A percentile compares a stretch with the other conserved stretches of the same genome.
phyloP scores from a whole-genome alignment of 495 filamentous ascomycete species.

The Daldinia vernicosa region DNA sequence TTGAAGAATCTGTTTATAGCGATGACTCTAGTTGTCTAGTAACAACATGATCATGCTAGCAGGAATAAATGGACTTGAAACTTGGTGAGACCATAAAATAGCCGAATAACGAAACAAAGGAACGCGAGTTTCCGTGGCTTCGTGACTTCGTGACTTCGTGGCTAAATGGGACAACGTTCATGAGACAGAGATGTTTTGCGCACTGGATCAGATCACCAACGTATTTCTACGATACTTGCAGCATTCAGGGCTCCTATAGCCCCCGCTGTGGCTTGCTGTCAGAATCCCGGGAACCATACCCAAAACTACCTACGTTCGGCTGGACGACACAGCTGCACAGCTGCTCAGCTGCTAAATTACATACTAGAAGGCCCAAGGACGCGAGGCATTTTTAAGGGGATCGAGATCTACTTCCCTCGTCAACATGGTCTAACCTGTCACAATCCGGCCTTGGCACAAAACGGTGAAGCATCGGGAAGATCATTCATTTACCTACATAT shows the following conservation, averaged over 20 bases:
- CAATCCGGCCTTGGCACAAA: slow-evolving; percentile 14
- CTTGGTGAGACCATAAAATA: slow-evolving; percentile 1
- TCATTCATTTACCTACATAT: too few species aligned
- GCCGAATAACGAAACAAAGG: neutral
- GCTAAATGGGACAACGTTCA: slow-evolving; percentile 15
- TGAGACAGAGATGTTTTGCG: slow-evolving; percentile 18
- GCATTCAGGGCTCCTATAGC: slow-evolving; percentile 21
- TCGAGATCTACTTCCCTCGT: slow-evolving; percentile 43
- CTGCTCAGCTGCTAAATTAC: too few species aligned
- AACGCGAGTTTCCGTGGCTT: slow-evolving; percentile 12
- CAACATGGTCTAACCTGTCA: slow-evolving; percentile 20
- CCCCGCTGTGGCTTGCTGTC: slow-evolving; percentile 35
- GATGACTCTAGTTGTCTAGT: slow-evolving; percentile 41
- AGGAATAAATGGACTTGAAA: neutral
- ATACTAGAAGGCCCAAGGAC: neutral
- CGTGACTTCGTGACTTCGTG: slow-evolving; percentile 1
- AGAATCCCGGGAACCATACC: slow-evolving; percentile 23
- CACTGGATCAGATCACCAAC: slow-evolving; percentile 7
- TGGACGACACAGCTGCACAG: slow-evolving; percentile 14
- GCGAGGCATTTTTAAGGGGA: slow-evolving; percentile 30
- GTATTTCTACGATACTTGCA: slow-evolving; percentile 24
- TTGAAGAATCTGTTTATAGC: slow-evolving; percentile 6
- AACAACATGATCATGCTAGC: slow-evolving; percentile 41
- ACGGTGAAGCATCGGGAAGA: slow-evolving; percentile 20
- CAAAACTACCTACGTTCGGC: slow-evolving; percentile 7